Evolutionary conservation across 2,329 filamentous ascomycete genomes (phyloP), one percentile per base, ranked within the genome.

Genomic region (Emericellopsis atlantica): DNA sequence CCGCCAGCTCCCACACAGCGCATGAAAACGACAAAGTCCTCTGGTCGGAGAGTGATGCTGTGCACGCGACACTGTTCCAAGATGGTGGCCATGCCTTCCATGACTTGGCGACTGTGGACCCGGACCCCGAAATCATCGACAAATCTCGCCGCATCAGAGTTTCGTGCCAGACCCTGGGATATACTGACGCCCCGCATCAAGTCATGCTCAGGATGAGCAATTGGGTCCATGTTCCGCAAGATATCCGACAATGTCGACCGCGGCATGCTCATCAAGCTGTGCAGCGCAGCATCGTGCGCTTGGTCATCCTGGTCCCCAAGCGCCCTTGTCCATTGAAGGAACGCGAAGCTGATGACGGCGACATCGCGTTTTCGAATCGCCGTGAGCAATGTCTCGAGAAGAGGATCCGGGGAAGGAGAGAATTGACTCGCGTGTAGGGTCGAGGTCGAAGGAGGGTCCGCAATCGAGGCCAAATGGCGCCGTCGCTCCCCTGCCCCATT

Each of bases 191-290:
- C 60, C 31, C 67, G 52, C 10, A 60, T 58, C 4, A 65, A 54
- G 52, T 81, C 78, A 16, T 75, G 53, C 11, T 69, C 56, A 16
- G 58, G 53, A 15, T 76, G 57, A 18, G 57, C 51, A 5, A 72
- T 50, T 0, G 82, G 80, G 43, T 84, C 76, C 8, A 88, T 57
- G 5, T 69, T 65, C 29, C 70, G 68, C 24, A 89, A 55, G 9
- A 83, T 69, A 46, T 82, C 76, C 2, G 76, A 74, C 51, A 87
- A 79, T 1, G 69, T 69, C 1, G 69, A 62, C 2, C 65, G 55
- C 0, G 79, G 67, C 18, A 87, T 52, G 1, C 45, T 39, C 12
- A 47, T 47, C 6, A 67, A 47, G 36, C 62, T 53, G 6, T 54
- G 45, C 7, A 57, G 49, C 14, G 58, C 51, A 5, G 48, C 46